Conservation (phyloP, 768 basidiomycete genomes). For the Kwoniella botswanensis region DNA sequence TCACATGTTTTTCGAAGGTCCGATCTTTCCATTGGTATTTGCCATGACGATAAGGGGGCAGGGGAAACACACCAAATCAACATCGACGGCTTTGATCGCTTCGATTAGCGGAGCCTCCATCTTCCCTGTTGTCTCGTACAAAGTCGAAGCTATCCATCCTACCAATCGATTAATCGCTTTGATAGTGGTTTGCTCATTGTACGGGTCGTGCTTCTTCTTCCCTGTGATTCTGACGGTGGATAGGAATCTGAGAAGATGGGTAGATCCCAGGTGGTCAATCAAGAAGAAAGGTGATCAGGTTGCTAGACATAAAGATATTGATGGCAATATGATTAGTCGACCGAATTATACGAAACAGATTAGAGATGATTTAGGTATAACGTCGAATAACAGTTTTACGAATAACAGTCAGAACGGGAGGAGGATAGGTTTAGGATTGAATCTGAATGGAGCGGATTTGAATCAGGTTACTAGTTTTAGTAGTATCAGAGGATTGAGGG, state of each 20-base stretch:
- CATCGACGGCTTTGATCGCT: conserved; percentile 40
- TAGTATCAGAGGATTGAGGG: conserved; percentile 6
- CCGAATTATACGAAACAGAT: background rate
- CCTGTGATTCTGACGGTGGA: conserved; percentile 4
- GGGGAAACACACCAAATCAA: conserved; percentile 49
- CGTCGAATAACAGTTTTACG: background rate
- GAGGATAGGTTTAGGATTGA: conserved; percentile 21
- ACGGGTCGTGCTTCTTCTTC: conserved; percentile 15
- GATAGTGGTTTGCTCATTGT: conserved; percentile 19
- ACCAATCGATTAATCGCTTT: conserved; percentile 18
- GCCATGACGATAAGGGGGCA: conserved; percentile 50
- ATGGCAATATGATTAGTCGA: background rate
- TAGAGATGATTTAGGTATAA: conserved; percentile 4
- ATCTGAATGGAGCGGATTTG: conserved; percentile 20
- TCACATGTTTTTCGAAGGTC: conserved; percentile 46
- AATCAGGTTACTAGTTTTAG: conserved; percentile 13
- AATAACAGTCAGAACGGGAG: background rate
- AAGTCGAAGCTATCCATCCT: conserved; percentile 28
- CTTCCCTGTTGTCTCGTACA: conserved; percentile 44
- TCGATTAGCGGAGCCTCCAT: conserved; percentile 45
- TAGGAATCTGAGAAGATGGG: conserved; percentile 24
- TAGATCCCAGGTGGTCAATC: conserved; percentile 26
- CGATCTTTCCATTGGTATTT: conserved; percentile 54
- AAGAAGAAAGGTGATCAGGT: background rate
- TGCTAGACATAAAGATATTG: background rate